Evolutionary conservation across 108 stramenopile species (phyloP), one percentile per base, ranked within the genome.

Genomic region (Cylindrotheca fusiformis): DNA sequence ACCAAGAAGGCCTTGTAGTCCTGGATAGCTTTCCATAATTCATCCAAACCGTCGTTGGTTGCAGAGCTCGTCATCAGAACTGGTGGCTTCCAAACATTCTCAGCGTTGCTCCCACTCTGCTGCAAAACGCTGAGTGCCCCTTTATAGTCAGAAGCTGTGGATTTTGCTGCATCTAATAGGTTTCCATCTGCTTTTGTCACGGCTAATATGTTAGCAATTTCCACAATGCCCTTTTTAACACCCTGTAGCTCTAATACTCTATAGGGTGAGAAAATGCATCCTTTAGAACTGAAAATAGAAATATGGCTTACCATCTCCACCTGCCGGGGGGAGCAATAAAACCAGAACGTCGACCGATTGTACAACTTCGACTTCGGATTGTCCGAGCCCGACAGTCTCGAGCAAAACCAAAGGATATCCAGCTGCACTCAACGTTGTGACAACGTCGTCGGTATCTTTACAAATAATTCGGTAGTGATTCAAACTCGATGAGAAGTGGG

Each of bases 171-270:
- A n/a, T 46, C 32, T n/a, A 80, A 31, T 22, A 84, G 64, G 23
- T 76, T 70, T n/a, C 98, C 98, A 72, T 98, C 98, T 14, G 96
- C 94, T 67, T 98, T 98, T 74, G 96, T 96, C 22, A 99, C 95
- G 2, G 94, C 85, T 27, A 98, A 52, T 25, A 97, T 72, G 74
- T 98, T 94, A 10, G 97, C 96, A 33, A 95, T 81, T 76, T 99
- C 98, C 24, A 99, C 83, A 68, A 99, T 97, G 17, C 98, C 98
- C 58, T 98, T 98, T 63, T 99, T 99, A 20, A 86, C 80, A 53
- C 96, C 97, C 77, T 97, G 95, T 51, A 95, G 60, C 52, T 84
- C 36, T 41, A 14, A 41, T 14, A 41, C 10, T n/a, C 44, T 14
- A 17, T 14, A 45, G 17, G 44, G 44, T 14, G 17, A 17, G 12